Evolutionary conservation across 1,284 basidiomycete genomes (phyloP).

Genomic region (Trichosporon coremiiforme): DNA sequence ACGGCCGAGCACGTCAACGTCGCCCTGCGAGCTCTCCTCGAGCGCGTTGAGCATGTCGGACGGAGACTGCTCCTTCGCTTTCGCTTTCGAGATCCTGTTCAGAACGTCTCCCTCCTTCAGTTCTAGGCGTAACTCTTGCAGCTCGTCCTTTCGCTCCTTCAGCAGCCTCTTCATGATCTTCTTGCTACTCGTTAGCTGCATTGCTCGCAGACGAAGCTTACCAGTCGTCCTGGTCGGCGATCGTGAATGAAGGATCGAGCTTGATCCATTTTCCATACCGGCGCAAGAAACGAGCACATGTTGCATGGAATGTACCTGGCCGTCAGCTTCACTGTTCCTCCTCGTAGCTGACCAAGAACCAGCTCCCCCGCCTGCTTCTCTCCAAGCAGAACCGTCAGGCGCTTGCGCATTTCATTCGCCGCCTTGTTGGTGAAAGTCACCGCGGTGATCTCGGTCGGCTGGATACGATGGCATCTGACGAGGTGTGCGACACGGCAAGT

Average conservation of each 20-base stretch:
- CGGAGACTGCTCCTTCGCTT: constrained; percentile 69
- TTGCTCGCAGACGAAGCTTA: constrained; percentile 48
- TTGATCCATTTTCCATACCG: constrained; percentile 66
- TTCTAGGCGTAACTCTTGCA: constrained; percentile 61
- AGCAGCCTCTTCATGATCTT: constrained; percentile 69
- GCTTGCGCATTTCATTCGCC: constrained; percentile 80
- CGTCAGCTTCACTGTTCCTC: constrained; percentile 21
- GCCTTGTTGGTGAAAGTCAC: constrained; percentile 89
- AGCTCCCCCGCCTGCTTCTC: constrained; percentile 64
- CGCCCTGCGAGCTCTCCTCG: constrained; percentile 7
- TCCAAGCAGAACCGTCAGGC: constrained; percentile 73
- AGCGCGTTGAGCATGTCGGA: constrained; percentile 57
- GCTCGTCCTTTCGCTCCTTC: constrained; percentile 62
- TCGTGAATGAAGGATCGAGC: constrained; percentile 74
- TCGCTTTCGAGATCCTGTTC: constrained; percentile 76
- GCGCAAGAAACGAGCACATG: constrained; percentile 72
- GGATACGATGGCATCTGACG: constrained; percentile 63
- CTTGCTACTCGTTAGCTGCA: constrained; percentile 60
- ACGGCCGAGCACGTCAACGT: not conserved
- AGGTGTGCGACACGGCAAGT: constrained; percentile 78
- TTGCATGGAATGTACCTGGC: constrained; percentile 80
- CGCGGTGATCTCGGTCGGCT: constrained; percentile 69
- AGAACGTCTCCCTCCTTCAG: constrained; percentile 67
- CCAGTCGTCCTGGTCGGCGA: constrained; percentile 83
- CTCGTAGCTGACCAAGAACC: constrained; percentile 58